phyloP scores from a whole-genome alignment of 306 rosid species.

The Medicago lupulina region DNA sequence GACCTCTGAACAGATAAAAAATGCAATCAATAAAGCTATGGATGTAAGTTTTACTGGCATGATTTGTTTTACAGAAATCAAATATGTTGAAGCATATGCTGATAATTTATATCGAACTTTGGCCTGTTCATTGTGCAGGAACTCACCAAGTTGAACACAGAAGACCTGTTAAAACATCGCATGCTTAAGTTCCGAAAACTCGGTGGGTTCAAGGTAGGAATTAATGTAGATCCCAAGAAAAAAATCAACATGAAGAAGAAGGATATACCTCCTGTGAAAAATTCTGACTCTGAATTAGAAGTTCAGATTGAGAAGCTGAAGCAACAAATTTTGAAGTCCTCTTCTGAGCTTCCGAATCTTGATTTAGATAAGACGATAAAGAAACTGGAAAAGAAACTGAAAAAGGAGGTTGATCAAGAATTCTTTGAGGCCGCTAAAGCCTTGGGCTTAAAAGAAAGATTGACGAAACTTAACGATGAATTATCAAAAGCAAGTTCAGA shows the following conservation, averaged over 20 bases:
- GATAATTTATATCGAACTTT: slow-evolving; percentile 30
- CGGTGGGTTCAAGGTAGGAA: slow-evolving; percentile 81
- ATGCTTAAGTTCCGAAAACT: slow-evolving; percentile 79
- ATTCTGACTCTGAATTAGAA: slow-evolving; percentile 53
- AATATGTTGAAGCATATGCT: slow-evolving; percentile 27
- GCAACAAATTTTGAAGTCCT: slow-evolving; percentile 59
- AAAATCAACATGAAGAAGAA: slow-evolving; percentile 74
- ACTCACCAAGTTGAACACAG: slow-evolving; percentile 63
- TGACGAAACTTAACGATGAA: slow-evolving; percentile 58
- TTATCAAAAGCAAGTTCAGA: slow-evolving; percentile 56
- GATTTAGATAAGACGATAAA: slow-evolving; percentile 60
- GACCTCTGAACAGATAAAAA: slow-evolving; percentile 86
- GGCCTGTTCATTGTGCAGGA: slow-evolving; percentile 59
- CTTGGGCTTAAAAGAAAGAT: slow-evolving; percentile 63
- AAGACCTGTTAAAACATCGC: slow-evolving; percentile 74
- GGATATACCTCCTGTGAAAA: slow-evolving; percentile 51
- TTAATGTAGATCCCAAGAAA: slow-evolving; percentile 71
- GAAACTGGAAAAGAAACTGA: slow-evolving; percentile 62
- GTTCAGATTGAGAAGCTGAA: slow-evolving; percentile 65
- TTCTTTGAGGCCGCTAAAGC: slow-evolving; percentile 66
- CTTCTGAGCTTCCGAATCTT: slow-evolving; percentile 49
- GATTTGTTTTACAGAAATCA: slow-evolving; percentile 36
- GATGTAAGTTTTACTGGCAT: slow-evolving; percentile 63
- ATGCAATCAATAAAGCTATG: slow-evolving; percentile 75
- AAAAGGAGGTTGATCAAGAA: slow-evolving; percentile 67